phyloP scores from a whole-genome alignment of 176 grass and related monocot genomes.

The Avena sativa region DNA sequence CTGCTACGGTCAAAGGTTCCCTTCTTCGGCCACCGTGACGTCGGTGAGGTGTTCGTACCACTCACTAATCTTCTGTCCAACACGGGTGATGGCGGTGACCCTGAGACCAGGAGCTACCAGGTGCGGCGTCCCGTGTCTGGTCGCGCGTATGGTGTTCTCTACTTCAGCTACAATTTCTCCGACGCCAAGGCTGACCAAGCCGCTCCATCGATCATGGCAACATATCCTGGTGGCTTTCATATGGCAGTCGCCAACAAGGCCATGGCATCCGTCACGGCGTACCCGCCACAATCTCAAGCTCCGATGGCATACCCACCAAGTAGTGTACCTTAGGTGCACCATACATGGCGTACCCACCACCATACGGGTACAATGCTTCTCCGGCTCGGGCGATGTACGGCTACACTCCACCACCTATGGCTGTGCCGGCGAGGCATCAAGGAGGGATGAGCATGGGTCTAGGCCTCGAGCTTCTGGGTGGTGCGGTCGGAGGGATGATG shows the following conservation, averaged over 20 bases:
- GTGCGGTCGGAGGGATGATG: constrained; percentile 46
- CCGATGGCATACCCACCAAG: not conserved
- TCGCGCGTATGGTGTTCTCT: constrained; percentile 63
- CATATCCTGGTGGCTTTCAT: not conserved
- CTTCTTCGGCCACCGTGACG: constrained; percentile 47
- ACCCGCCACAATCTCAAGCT: constrained; percentile 29
- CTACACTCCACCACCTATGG: constrained; percentile 24
- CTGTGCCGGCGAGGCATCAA: not conserved
- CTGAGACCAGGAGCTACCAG: constrained; percentile 70
- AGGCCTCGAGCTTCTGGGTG: constrained; percentile 44
- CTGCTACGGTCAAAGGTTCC: constrained; percentile 40
- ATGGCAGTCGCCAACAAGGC: not conserved
- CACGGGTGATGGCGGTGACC: not conserved
- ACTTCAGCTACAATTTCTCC: constrained; percentile 67
- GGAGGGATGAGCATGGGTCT: constrained; percentile 42
- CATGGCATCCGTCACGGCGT: not conserved
- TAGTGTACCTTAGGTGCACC: constrained; percentile 34
- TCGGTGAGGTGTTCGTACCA: constrained; percentile 72
- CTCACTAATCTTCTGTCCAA: constrained; percentile 57
- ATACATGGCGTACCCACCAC: constrained; percentile 42
- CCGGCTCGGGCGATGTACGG: constrained; percentile 35
- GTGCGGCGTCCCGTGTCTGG: constrained; percentile 60
- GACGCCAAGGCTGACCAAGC: constrained; percentile 9
- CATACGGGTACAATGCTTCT: constrained; percentile 47
- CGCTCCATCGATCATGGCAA: not conserved